These are phyloP conservation scores for Dissophora globulifera DNA, from an alignment of 192 early-diverging fungal genomes.

Conservation along the genomic window DNA sequence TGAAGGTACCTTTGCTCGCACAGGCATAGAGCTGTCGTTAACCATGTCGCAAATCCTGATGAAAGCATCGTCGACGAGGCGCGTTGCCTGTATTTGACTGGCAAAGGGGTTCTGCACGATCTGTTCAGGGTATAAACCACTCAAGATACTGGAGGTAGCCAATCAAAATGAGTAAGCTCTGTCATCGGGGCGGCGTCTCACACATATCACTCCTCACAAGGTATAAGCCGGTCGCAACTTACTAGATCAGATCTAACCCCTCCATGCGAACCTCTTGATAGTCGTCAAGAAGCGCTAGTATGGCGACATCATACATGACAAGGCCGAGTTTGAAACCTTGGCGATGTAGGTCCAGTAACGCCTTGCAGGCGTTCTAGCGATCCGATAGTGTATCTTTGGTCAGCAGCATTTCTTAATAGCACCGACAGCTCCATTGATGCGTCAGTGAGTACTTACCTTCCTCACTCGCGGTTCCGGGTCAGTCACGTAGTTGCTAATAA, in stretches of 20 bases:
- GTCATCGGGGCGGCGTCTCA: too few relatives aligned
- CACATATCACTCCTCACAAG: too few relatives aligned
- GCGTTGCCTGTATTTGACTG: constrained; percentile 24
- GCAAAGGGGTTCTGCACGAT: constrained; percentile 44
- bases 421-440: too few relatives aligned
- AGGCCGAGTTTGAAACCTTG: constrained; percentile 58
- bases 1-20: constrained; percentile 69
- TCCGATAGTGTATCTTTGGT: too few relatives aligned
- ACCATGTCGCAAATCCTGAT: constrained; percentile 86
- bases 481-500: constrained; percentile 59
- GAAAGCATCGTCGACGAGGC: constrained; percentile 80
- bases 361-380: constrained; percentile 57
- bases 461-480: constrained; percentile 64
- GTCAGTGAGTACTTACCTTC: constrained; percentile 54
- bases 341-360: constrained; percentile 59
- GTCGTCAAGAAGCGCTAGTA: constrained; percentile 74
- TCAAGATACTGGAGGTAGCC: constrained; percentile 48
- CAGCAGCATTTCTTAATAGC: too few relatives aligned
- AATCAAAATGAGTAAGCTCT: neutral
- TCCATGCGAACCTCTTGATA: constrained; percentile 78
- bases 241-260: constrained; percentile 76
- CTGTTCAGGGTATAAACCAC: constrained; percentile 60
- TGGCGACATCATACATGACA: constrained; percentile 71
- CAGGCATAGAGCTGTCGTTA: constrained; percentile 73
- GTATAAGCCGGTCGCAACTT: too few relatives aligned